Base-by-base conservation (phyloP, 192 early-diverging fungal genomes). In the Pecoramyces ruminantium region DNA sequence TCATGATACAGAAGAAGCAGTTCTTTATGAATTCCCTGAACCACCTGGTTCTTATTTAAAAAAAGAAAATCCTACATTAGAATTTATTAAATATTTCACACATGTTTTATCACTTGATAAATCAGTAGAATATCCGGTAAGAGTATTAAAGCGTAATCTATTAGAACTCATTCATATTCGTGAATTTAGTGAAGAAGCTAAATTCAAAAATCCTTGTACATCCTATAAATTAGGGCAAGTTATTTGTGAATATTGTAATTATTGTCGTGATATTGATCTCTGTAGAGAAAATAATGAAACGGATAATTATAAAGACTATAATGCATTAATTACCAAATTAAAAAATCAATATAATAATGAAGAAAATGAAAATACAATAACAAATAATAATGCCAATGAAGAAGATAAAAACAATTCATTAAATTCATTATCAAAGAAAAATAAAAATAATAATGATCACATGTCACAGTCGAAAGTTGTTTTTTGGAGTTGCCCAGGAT, bases 171-270 rank as follows among this genome's bases (percentile, higher is more conserved):
- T 97, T 15, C 90, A 89, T 13, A 81, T 92, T 38, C 90, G 94
- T 79, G 97, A 99, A 83, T 99, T 99, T 84, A 89, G 89, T 12
- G 81, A 87, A 4, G 89, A 93, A 58, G 90, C 97, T 0, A 84
- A 89, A 79, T 97, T 97, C 85, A 82, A 86, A 78, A 94, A 95
- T 80, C 95, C 96, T 0, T 96, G 94, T 84, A 91, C 93, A 80
- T 90, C 89, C 21, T 88, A 96, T 83, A 86, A 92, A 21, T 81
- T 99, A 18, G 85, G 89, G 11, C 93, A 93, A 25, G 92, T 97
- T 18, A 92, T 96, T 77, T 99, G 97, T 85, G 90, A 91, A 79
- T 93, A 91, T 80, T 99, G 97, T 84, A 93, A 93, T 82, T 91
- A 91, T 81, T 90, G 90, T 79, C 86, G 92, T 15, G 96, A 99